These are phyloP conservation scores for Vitis riparia DNA, from an alignment of 164 flowering plant species.

Conservation along the genomic window DNA sequence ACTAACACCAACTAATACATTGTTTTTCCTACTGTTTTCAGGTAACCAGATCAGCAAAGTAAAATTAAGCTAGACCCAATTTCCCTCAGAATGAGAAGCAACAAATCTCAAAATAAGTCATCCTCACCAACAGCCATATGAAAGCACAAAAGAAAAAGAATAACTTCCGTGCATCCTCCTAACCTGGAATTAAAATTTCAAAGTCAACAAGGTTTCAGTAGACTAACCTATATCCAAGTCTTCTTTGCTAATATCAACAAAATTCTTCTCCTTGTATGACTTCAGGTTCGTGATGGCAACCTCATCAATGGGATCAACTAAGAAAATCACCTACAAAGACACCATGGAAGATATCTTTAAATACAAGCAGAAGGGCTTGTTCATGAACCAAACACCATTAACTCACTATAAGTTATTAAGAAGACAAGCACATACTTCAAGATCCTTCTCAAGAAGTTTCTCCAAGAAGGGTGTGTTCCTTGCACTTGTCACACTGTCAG, in stretches of 20 bases:
- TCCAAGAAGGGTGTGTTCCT: slow-evolving; percentile 86
- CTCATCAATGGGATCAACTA: slow-evolving; percentile 96
- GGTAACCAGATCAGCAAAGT: too few relatives aligned
- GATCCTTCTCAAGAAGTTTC: slow-evolving; percentile 72
- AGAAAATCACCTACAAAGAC: slow-evolving; percentile 65
- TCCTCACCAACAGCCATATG: neutral
- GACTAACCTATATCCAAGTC: slow-evolving; percentile 83
- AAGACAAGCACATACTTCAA: slow-evolving; percentile 53
- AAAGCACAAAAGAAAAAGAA: neutral
- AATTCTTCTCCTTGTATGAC: slow-evolving; percentile 89
- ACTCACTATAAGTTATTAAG: neutral
- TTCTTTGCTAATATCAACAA: slow-evolving; percentile 95
- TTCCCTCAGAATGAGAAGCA: too few relatives aligned
- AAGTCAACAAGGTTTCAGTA: neutral
- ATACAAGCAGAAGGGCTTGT: neutral
- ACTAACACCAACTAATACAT: neutral
- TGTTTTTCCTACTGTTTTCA: too few relatives aligned
- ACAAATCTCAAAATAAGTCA: neutral
- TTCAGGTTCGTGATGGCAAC: slow-evolving; percentile 83
- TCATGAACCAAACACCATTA: too few relatives aligned
- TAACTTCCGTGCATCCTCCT: neutral
- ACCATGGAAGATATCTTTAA: neutral
- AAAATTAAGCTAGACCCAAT: too few relatives aligned
- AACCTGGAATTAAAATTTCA: neutral
- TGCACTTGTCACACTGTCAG: slow-evolving; percentile 88